phyloP scores from a whole-genome alignment of 768 basidiomycete genomes.

The Tulasnella sp. region DNA sequence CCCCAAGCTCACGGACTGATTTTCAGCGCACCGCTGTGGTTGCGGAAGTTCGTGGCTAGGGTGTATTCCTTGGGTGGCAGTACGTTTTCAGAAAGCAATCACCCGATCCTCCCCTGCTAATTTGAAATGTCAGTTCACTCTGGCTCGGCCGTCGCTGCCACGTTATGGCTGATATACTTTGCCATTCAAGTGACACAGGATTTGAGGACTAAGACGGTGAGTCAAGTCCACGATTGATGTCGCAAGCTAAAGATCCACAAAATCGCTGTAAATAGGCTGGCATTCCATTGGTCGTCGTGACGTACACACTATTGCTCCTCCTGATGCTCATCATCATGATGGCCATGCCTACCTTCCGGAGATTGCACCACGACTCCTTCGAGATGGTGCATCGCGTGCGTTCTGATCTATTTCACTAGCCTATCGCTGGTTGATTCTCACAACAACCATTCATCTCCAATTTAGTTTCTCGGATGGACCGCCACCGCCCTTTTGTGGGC shows the following conservation, averaged over 20 bases:
- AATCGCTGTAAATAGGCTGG: neutral
- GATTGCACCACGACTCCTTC: slow-evolving; percentile 40
- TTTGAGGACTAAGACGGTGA: neutral
- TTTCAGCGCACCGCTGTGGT: neutral
- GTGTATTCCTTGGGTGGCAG: slow-evolving; percentile 10
- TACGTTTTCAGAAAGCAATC: neutral
- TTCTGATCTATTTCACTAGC: no score
- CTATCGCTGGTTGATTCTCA: neutral
- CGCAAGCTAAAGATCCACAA: neutral
- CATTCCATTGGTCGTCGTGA: neutral
- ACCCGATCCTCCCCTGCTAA: neutral
- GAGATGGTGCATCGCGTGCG: slow-evolving; percentile 39
- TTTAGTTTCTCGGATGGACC: slow-evolving; percentile 41
- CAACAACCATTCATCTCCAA: neutral
- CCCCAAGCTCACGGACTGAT: neutral
- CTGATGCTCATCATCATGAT: slow-evolving; percentile 40
- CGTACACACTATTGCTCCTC: slow-evolving; percentile 32
- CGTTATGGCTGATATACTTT: slow-evolving; percentile 17
- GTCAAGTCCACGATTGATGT: neutral
- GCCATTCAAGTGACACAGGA: slow-evolving; percentile 14
- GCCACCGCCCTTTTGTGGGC: slow-evolving; percentile 42
- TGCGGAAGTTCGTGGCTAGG: slow-evolving; percentile 2
- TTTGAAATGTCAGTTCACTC: slow-evolving; percentile 10
- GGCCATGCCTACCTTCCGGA: slow-evolving; percentile 40
- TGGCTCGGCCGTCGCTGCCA: slow-evolving; percentile 15